Conservation (phyloP, 1,284 basidiomycete genomes). For the Ustilago xerochloae region DNA sequence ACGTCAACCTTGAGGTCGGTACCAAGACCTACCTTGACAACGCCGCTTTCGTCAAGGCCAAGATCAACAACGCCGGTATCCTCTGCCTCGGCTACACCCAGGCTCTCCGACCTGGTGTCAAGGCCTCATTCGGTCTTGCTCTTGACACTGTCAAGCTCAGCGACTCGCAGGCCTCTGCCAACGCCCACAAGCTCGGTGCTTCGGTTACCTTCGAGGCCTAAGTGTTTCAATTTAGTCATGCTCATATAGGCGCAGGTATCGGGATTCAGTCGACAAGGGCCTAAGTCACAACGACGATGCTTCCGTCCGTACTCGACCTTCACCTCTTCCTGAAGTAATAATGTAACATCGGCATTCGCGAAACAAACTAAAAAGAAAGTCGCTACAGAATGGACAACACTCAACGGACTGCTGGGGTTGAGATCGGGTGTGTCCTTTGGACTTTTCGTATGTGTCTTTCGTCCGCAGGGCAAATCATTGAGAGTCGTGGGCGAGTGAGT, state of each 20-base stretch:
- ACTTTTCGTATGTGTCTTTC: too few relatives aligned
- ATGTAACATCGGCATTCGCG: constrained; percentile 37
- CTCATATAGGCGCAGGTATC: too few relatives aligned
- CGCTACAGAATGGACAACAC: background rate
- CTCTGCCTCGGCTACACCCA: constrained; percentile 66
- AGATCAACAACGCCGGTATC: constrained; percentile 88
- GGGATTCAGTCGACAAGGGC: background rate
- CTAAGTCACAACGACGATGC: constrained; percentile 8
- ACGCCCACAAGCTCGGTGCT: constrained; percentile 73
- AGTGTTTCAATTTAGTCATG: constrained; percentile 7
- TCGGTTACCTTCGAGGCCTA: constrained; percentile 72
- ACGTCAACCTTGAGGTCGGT: constrained; percentile 93
- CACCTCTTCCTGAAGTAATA: background rate
- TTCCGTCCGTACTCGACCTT: background rate
- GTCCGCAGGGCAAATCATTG: too few relatives aligned
- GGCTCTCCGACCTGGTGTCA: constrained; percentile 80
- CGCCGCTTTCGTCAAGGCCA: constrained; percentile 94
- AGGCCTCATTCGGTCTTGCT: constrained; percentile 82
- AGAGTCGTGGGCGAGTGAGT: too few relatives aligned
- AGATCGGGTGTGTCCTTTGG: too few relatives aligned
- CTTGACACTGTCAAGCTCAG: constrained; percentile 68
- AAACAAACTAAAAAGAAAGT: constrained; percentile 15
- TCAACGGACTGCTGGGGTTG: too few relatives aligned
- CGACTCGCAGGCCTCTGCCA: constrained; percentile 60
- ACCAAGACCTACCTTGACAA: constrained; percentile 88